Percentiles rank a stretch among this genome's conserved stretches.
Conservation (phyloP, 352 stramenopile genomes). For the Phytopythium montanum region DNA sequence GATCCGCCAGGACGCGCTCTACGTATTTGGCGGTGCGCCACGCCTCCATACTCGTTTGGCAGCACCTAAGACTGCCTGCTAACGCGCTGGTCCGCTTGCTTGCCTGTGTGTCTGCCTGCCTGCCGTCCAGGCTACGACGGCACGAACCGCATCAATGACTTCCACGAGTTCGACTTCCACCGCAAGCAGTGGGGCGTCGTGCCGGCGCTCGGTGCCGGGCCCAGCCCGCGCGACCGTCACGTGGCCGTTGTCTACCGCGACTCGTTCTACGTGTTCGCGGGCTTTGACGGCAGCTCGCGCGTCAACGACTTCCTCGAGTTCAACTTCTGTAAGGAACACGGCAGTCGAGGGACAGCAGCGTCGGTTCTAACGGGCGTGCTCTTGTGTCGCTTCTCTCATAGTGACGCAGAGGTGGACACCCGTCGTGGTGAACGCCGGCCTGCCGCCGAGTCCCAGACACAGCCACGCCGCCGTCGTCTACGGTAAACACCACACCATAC, state of each 20-base stretch:
- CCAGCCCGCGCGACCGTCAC: constrained; percentile 93
- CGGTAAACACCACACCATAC: constrained; percentile 20
- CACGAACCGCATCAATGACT: constrained; percentile 91
- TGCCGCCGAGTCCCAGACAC: constrained; percentile 91
- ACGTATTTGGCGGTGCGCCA: constrained; percentile 85
- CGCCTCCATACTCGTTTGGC: not conserved
- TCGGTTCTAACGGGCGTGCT: constrained; percentile 2
- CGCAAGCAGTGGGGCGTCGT: constrained; percentile 76
- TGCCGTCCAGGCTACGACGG: constrained; percentile 84
- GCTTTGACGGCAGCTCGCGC: constrained; percentile 91
- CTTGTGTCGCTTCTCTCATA: constrained; percentile 12
- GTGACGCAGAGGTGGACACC: constrained; percentile 79
- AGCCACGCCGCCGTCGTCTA: constrained; percentile 94
- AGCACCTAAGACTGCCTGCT: too few species aligned
- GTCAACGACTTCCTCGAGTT: constrained; percentile 96
- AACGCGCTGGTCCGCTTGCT: constrained; percentile 1
- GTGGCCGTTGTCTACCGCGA: constrained; percentile 92
- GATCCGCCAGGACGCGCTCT: constrained; percentile 90
- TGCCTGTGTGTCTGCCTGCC: not conserved
- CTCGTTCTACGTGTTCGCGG: constrained; percentile 94
- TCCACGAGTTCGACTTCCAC: constrained; percentile 92
- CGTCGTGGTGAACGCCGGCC: constrained; percentile 70
- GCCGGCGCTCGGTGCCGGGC: constrained; percentile 55
- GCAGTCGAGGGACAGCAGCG: not conserved
- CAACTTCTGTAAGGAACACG: constrained; percentile 79